Percentiles rank a stretch among this genome's conserved stretches.
Evolutionary conservation across 305 asterid species (phyloP).

Genomic region (Rubia tinctorum): DNA sequence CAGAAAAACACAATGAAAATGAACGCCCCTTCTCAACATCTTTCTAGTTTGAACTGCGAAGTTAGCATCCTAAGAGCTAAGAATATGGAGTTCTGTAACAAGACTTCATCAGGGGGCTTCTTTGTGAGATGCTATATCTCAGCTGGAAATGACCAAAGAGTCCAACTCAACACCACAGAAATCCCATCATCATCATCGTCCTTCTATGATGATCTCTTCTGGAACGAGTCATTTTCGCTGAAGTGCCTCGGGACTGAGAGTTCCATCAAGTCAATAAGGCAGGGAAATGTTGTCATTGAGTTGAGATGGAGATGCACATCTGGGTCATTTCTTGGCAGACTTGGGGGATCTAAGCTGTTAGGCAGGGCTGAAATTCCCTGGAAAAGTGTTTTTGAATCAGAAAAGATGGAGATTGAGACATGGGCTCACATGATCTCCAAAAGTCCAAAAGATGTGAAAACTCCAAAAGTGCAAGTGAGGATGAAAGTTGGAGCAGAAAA

Average conservation of each 20-base stretch:
- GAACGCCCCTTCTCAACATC: slow-evolving; percentile 20
- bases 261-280: slow-evolving; percentile 34
- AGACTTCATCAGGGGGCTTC: slow-evolving; percentile 26
- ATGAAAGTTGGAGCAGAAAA: slow-evolving; percentile 14
- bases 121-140: slow-evolving; percentile 65
- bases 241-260: slow-evolving; percentile 46
- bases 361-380: slow-evolving; percentile 63
- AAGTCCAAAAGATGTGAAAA: slow-evolving; percentile 23
- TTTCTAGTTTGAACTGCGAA: slow-evolving; percentile 31
- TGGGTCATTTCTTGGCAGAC: slow-evolving; percentile 27
- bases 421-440: slow-evolving; percentile 49
- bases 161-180: slow-evolving; percentile 42
- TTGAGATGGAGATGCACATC: slow-evolving; percentile 43
- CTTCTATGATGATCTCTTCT: slow-evolving; percentile 22
- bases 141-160: slow-evolving; percentile 41
- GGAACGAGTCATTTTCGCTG: slow-evolving; percentile 55
- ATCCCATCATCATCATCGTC: slow-evolving; percentile 44
- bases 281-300: slow-evolving; percentile 46
- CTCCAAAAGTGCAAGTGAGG: slow-evolving; percentile 19
- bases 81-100: slow-evolving; percentile 28
- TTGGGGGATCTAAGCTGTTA: slow-evolving; percentile 40
- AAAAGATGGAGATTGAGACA: slow-evolving; percentile 37
- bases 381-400: slow-evolving; percentile 33
- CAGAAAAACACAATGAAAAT: slow-evolving; percentile 9
- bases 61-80: slow-evolving; percentile 41